Percentiles rank a stretch among this genome's conserved stretches.
Evolutionary conservation across 169 alveolate species (phyloP).

Genomic region (Eimeria acervulina): DNA sequence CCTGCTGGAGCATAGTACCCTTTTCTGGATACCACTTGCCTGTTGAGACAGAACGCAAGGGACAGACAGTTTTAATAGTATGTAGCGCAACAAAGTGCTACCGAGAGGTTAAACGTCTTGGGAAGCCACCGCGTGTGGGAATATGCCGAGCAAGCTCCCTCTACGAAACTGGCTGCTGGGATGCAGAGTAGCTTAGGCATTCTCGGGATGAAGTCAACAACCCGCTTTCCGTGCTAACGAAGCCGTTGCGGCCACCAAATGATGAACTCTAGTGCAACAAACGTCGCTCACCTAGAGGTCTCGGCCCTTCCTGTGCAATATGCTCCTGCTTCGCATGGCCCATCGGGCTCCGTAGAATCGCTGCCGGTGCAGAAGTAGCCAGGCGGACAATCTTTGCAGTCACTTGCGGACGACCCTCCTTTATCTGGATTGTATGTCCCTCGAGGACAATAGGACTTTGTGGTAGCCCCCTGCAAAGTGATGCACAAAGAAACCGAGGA

Average conservation of each 20-base stretch:
- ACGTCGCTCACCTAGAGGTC: slow-evolving; percentile 8
- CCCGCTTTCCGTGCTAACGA: neutral
- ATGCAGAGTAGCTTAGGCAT: neutral
- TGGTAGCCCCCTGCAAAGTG: slow-evolving; percentile 61
- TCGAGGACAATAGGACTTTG: slow-evolving; percentile 69
- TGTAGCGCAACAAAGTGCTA: neutral
- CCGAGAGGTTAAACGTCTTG: neutral
- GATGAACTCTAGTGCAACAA: neutral
- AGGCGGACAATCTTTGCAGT: slow-evolving; percentile 46
- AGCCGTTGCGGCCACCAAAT: neutral
- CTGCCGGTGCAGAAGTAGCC: slow-evolving; percentile 63
- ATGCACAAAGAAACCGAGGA: neutral
- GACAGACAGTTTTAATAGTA: neutral
- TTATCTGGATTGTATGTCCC: slow-evolving; percentile 36
- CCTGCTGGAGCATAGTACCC: slow-evolving; percentile 79
- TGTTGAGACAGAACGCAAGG: neutral
- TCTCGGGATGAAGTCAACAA: neutral
- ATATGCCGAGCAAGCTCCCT: neutral
- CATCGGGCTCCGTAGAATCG: slow-evolving; percentile 77
- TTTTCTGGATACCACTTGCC: neutral
- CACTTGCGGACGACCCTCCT: slow-evolving; percentile 27
- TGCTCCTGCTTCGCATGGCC: slow-evolving; percentile 64
- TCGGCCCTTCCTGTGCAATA: slow-evolving; percentile 58
- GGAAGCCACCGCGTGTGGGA: neutral
- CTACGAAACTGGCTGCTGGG: neutral